Base-by-base conservation (phyloP, 176 grass and related monocot genomes). In the Zizania latifolia region DNA sequence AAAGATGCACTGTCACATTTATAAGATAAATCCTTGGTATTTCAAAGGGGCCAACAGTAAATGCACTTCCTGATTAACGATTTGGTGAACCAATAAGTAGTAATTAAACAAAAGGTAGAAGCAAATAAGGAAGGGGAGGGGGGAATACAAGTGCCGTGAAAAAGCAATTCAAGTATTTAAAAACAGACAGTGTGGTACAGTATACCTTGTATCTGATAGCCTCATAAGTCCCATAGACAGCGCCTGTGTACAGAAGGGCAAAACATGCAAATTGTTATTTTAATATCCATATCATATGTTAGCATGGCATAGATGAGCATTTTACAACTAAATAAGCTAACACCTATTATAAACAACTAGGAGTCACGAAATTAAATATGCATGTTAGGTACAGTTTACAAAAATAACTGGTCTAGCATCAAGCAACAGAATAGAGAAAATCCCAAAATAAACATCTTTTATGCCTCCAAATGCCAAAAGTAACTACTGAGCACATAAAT, bases 141-240 rank as follows among this genome's bases (percentile, higher is more conserved):
- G n/a, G 2, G 40, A 51, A 46, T 24, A 32, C 5, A 68, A 40
- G 4, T 57, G 10, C 16, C 24, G 21, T 4, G 38, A 74, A 16
- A 24, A 74, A 40, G 50, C 21, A 60, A 17, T 62, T 41, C n/a
- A 0, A 31, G 13, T 34, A 69, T 77, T 32, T 31, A 6, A 65
- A 48, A 51, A 13, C 1, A 48, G 44, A 38, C 1, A 78, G 2
- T 46, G 29, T 14, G 46, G 37, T 33, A 44, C 15, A 40, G 23
- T 61, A 55, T 86, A 93, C 94, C 86, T 78, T 98, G 82, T 82
- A 88, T 90, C 91, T 93, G 61, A 98, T 86, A 85, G 95, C 95
- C 30, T 92, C 95, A 30, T 90, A 88, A 43, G 95, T 98, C 58
- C 95, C 95, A 82, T 90, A 98, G 76, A 93, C 89, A 39, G 95